A percentile compares a stretch with the other conserved stretches of the same genome.
Conservation (phyloP, 352 stramenopile genomes). For the Phytophthora colocasiae region DNA sequence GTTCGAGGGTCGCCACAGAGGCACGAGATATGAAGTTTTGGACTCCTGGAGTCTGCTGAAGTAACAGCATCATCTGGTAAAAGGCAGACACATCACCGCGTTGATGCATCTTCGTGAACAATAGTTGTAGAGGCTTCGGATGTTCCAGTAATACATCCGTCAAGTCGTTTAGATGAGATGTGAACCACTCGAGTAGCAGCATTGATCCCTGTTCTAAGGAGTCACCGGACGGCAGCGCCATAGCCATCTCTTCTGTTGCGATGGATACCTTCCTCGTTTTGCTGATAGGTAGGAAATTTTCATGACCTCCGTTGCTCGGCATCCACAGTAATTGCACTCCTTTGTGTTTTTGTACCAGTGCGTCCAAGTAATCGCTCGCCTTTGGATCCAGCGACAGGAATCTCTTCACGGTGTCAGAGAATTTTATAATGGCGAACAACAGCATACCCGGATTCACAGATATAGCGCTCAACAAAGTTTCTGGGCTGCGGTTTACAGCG, state of each 20-base stretch:
- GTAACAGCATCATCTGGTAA: constrained; percentile 68
- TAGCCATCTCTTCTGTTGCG: constrained; percentile 24
- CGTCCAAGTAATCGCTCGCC: constrained; percentile 62
- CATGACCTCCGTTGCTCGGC: constrained; percentile 14
- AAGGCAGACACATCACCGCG: constrained; percentile 56
- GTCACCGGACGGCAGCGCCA: constrained; percentile 14
- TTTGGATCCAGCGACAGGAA: constrained; percentile 73
- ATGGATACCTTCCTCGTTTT: constrained; percentile 19
- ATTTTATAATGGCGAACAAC: constrained; percentile 76
- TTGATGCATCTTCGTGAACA: constrained; percentile 73
- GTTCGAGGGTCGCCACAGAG: constrained; percentile 57
- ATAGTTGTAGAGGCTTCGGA: constrained; percentile 61
- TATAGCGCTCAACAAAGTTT: constrained; percentile 71
- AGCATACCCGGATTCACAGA: constrained; percentile 73
- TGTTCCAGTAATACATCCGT: constrained; percentile 57
- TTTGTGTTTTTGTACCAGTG: constrained; percentile 53
- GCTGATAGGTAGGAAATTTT: constrained; percentile 12
- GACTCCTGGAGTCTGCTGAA: constrained; percentile 65
- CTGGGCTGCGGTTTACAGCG: constrained; percentile 66
- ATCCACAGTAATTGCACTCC: constrained; percentile 74
- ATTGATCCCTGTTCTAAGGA: constrained; percentile 27
- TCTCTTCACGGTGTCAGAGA: constrained; percentile 62
- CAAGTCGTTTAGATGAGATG: constrained; percentile 59
- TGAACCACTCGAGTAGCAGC: constrained; percentile 70
- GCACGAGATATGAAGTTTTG: constrained; percentile 66